Evolutionary conservation across 2,329 filamentous ascomycete species (phyloP).

Genomic region (Claviceps spartinae): DNA sequence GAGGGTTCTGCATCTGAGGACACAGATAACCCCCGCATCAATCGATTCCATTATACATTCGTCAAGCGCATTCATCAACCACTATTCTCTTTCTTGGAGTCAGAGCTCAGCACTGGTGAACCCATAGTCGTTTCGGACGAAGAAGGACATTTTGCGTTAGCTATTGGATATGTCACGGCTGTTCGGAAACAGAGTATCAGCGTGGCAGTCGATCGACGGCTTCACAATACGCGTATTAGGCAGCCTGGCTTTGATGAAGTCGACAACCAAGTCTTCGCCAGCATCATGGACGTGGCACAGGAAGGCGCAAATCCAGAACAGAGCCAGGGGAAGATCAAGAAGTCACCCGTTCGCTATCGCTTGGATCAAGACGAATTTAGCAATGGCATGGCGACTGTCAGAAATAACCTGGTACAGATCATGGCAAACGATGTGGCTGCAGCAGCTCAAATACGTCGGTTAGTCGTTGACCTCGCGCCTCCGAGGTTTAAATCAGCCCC

Average conservation of each 20-base stretch:
- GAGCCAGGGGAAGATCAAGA: conserved; percentile 36
- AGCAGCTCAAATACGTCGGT: conserved; percentile 56
- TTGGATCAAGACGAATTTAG: conserved; percentile 97
- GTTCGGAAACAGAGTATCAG: conserved; percentile 64
- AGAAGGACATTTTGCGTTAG: conserved; percentile 84
- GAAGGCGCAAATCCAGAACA: conserved; percentile 40
- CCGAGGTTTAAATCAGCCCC: conserved; percentile 59
- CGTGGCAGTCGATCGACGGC: conserved; percentile 76
- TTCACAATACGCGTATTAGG: conserved; percentile 74
- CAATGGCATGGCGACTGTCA: conserved; percentile 88
- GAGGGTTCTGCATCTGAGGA: conserved; percentile 62
- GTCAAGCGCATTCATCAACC: conserved; percentile 49
- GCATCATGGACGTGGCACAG: conserved; percentile 71
- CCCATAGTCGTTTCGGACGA: conserved; percentile 96
- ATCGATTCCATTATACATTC: conserved; percentile 79
- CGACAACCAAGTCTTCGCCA: conserved; percentile 73
- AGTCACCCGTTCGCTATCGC: conserved; percentile 55
- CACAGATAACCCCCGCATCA: conserved; percentile 64
- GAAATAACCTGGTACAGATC: conserved; percentile 85
- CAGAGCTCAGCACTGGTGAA: conserved; percentile 74
- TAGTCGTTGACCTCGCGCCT: conserved; percentile 64
- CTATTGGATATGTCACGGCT: conserved; percentile 77
- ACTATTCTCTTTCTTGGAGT: conserved; percentile 78
- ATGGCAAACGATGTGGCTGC: conserved; percentile 70
- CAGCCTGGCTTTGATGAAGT: conserved; percentile 61